Evolutionary conservation across 805 yeast genomes (phyloP).

Genomic region (Metschnikowia henanensis): DNA sequence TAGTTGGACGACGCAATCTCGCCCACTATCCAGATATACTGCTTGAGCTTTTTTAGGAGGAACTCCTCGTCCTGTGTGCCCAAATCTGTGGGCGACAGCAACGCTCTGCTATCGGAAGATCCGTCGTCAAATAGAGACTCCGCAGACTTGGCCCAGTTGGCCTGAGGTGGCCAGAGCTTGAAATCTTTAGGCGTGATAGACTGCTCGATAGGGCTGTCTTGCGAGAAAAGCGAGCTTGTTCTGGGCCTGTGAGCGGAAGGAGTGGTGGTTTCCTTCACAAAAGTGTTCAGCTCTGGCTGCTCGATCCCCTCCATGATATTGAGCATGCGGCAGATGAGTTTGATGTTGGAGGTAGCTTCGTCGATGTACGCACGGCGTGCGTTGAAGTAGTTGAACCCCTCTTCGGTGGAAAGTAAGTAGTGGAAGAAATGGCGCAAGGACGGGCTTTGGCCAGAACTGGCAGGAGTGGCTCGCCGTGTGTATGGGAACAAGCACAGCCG

Average conservation of each 20-base stretch:
- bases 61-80: conserved; percentile 14
- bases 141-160: conserved; percentile 5
- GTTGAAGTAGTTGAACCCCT: conserved; percentile 67
- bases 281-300: conserved; percentile 2
- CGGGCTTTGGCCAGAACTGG: neutral
- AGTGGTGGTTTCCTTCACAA: too few relatives aligned
- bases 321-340: conserved; percentile 9
- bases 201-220: conserved; percentile 8
- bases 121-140: conserved; percentile 6
- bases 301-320: conserved; percentile 10
- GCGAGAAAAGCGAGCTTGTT: conserved; percentile 1
- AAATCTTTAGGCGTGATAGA: conserved; percentile 3
- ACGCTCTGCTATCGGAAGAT: conserved; percentile 1
- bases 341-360: conserved; percentile 27
- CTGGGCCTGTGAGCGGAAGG: neutral
- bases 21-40: conserved; percentile 86
- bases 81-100: conserved; percentile 1
- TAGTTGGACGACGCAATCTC: conserved; percentile 70
- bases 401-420: conserved; percentile 77
- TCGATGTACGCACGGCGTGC: conserved; percentile 38
- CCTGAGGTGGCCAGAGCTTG: conserved; percentile 7
- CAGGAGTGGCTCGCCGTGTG: conserved; percentile 8
- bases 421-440: conserved; percentile 65
- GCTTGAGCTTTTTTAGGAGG: conserved; percentile 51
- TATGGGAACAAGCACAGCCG: conserved; percentile 24